These are phyloP conservation scores for Didymella segeticola DNA, from an alignment of 2,329 filamentous ascomycete species.

Conservation along the genomic window DNA sequence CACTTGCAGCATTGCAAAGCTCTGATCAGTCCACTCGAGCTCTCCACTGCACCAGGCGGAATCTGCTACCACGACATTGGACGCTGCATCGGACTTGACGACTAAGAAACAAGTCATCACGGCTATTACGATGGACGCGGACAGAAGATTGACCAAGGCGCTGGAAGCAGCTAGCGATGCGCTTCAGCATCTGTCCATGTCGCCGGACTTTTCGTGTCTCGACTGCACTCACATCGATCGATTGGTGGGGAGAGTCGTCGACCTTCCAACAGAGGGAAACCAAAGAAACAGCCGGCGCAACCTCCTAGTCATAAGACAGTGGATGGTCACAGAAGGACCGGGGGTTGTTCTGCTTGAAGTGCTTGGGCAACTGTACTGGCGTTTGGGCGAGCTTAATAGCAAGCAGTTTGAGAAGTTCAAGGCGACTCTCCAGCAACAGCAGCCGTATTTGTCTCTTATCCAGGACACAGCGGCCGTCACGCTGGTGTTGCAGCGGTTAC, in stretches of 20 bases:
- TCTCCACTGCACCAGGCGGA: not conserved
- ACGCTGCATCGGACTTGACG: constrained; percentile 4
- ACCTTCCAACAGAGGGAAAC: constrained; percentile 44
- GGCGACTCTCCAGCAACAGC: constrained; percentile 33
- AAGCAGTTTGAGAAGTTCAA: constrained; percentile 48
- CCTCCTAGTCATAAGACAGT: constrained; percentile 43
- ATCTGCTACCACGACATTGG: not conserved
- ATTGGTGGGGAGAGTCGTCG: constrained; percentile 43
- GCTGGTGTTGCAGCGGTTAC: constrained; percentile 41
- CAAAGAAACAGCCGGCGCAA: constrained; percentile 46
- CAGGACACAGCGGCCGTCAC: constrained; percentile 33
- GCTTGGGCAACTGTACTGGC: constrained; percentile 46
- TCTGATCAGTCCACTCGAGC: not conserved
- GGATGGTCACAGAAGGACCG: constrained; percentile 45
- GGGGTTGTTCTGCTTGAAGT: constrained; percentile 43
- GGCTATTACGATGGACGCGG: constrained; percentile 33
- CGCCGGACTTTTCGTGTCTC: constrained; percentile 36
- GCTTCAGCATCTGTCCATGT: constrained; percentile 45
- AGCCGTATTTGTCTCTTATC: constrained; percentile 37
- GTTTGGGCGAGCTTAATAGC: constrained; percentile 45
- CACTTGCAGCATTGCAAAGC: constrained; percentile 20
- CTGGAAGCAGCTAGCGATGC: constrained; percentile 44
- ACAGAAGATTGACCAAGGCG: constrained; percentile 41
- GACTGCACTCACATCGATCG: constrained; percentile 47
- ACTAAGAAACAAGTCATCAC: constrained; percentile 1